phyloP scores from a whole-genome alignment of 164 flowering plant genomes.

The Brasenia schreberi region DNA sequence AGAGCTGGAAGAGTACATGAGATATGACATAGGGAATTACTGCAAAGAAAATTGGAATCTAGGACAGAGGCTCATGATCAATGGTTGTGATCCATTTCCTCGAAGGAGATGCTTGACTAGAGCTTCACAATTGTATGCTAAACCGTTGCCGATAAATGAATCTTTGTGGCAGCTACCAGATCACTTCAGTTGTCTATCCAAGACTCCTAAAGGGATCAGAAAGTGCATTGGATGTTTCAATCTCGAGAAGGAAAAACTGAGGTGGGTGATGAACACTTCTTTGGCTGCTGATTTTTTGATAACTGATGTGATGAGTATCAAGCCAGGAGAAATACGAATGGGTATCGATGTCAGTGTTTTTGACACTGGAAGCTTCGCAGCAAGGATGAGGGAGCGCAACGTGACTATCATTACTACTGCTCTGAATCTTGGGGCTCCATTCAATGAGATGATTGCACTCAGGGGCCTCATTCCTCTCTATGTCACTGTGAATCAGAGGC shows the following conservation, averaged over 20 bases:
- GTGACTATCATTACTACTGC: conserved; percentile 74
- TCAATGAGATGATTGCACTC: conserved; percentile 78
- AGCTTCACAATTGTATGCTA: conserved; percentile 64
- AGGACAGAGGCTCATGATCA: conserved; percentile 76
- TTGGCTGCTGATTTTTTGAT: conserved; percentile 45
- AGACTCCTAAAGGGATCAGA: conserved; percentile 49
- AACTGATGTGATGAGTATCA: conserved; percentile 46
- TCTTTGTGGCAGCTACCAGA: conserved; percentile 79
- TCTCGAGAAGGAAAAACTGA: conserved; percentile 72
- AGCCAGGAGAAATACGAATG: conserved; percentile 77
- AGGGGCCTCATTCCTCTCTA: conserved; percentile 81
- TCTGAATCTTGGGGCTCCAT: conserved; percentile 87
- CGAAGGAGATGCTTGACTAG: conserved; percentile 70
- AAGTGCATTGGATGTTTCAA: conserved; percentile 85
- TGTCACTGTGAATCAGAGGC: conserved; percentile 59
- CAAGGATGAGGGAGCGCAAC: conserved; percentile 76
- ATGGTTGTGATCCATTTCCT: conserved; percentile 92
- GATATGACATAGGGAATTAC: conserved; percentile 78
- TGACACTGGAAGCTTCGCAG: conserved; percentile 84
- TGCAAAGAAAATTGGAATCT: conserved; percentile 86
- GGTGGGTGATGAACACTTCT: conserved; percentile 56
- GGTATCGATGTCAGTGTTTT: conserved; percentile 73
- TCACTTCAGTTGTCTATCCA: conserved; percentile 60
- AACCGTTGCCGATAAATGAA: conserved; percentile 66
- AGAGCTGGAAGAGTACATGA: conserved; percentile 82